Base-by-base conservation (phyloP, 345 rosid species). In the Hibiscus mutabilis region DNA sequence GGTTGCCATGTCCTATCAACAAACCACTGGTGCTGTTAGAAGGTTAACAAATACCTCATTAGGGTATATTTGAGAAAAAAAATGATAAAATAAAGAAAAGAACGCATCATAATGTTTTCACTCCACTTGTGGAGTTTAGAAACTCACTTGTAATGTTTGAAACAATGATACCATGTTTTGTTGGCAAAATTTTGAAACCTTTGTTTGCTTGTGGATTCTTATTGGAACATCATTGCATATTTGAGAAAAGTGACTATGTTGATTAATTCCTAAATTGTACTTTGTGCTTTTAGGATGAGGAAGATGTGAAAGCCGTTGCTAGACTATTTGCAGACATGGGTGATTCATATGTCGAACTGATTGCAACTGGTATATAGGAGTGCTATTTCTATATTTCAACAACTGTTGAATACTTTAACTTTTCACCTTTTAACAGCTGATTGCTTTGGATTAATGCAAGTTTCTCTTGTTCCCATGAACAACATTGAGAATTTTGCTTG, bases 301-400 rank as follows among this genome's bases (percentile, higher is more conserved):
- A 96, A 83, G 99, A 92, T 82, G 87, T 92, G 80, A 96, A 92
- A 81, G 98, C 99, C 72, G 90, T 96, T 72, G 99, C 94, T 79
- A 87, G 97, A 68, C 85, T 96, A 78, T 90, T 96, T 70, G 96
- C 99, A 68, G 99, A 92, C 76, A 86, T 92, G 84, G 99, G 99
- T 56, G 99, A 96, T 88, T 89, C 97, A 57, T 96, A 96, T 77
- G 96, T 92, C 35, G 98, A 96, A 79, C 81, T 92, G 77, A 92
- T 96, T 74, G 98, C 99, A 70, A 86, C 91, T 62, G 99, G 99
- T 92, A 85, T 49, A 49, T 49, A 49, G 3, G n/a, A 46, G 53
- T 49, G 18, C 60, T 46, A 47, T 75, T 60, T 14, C 7, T 35
- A 62, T 3, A 40, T 60, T 63, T 7, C 19, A 16, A 46, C 37